phyloP scores from a whole-genome alignment of 768 basidiomycete genomes.

The Boletus vinaceobasis region DNA sequence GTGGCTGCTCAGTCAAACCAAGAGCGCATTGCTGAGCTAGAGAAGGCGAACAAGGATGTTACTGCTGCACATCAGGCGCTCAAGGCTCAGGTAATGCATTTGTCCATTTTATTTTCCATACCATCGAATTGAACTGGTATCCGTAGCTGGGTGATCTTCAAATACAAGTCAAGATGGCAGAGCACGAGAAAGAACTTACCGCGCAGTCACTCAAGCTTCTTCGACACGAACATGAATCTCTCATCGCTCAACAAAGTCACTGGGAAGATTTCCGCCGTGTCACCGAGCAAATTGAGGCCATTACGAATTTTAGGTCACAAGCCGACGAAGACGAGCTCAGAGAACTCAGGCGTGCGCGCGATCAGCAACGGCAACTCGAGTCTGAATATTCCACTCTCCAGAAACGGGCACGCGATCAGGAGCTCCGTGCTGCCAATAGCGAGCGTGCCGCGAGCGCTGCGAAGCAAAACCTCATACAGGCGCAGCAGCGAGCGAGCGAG shows the following conservation, averaged over 20 bases:
- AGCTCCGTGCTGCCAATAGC: constrained; percentile 54
- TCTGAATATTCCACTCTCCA: constrained; percentile 63
- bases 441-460: constrained; percentile 57
- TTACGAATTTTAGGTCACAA: constrained; percentile 59
- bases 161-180: constrained; percentile 49
- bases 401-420: constrained; percentile 71
- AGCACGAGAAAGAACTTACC: constrained; percentile 62
- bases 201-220: constrained; percentile 48
- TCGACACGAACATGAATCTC: constrained; percentile 57
- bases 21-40: constrained; percentile 58
- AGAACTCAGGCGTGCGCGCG: constrained; percentile 65
- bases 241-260: constrained; percentile 61
- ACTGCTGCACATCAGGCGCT: constrained; percentile 53
- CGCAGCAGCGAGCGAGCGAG: constrained; percentile 74
- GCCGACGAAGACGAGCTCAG: constrained; percentile 69
- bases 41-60: constrained; percentile 56
- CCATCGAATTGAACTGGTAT: neutral
- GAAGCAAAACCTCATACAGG: constrained; percentile 63
- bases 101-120: neutral
- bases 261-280: constrained; percentile 76
- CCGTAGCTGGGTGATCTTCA: constrained; percentile 60
- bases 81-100: constrained; percentile 53
- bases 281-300: constrained; percentile 68
- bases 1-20: constrained; percentile 58
- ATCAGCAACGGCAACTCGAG: constrained; percentile 56